These are phyloP conservation scores for Pythium periplocum DNA, from an alignment of 352 stramenopile species.

Conservation along the genomic window DNA sequence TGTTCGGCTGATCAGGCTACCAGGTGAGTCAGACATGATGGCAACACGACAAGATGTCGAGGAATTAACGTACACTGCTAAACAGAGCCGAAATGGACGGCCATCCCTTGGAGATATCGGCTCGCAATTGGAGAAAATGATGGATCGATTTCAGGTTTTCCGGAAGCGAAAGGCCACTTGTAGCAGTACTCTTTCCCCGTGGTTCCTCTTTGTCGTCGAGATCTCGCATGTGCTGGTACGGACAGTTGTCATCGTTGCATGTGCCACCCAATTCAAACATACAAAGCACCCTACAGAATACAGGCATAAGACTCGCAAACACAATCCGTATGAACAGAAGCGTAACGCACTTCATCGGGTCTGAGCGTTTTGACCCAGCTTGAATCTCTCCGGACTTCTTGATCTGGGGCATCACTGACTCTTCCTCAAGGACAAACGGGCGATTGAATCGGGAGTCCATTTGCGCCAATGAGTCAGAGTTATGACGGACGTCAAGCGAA, in stretches of 20 bases:
- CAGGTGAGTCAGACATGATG: too few relatives aligned
- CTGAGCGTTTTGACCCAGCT: neutral
- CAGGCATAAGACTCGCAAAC: neutral
- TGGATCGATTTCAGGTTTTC: too few relatives aligned
- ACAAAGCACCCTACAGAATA: slow-evolving; percentile 48
- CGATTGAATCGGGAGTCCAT: neutral
- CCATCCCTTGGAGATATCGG: too few relatives aligned
- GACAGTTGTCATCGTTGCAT: slow-evolving; percentile 71
- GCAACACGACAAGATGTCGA: too few relatives aligned
- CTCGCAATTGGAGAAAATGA: too few relatives aligned
- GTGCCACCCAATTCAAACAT: slow-evolving; percentile 69
- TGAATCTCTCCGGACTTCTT: neutral
- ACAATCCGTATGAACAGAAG: neutral
- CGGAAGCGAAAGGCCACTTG: too few relatives aligned
- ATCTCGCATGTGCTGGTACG: slow-evolving; percentile 59
- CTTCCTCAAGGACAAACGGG: neutral
- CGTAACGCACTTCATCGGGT: neutral
- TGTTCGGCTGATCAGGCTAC: too few relatives aligned
- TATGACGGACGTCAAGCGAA: too few relatives aligned
- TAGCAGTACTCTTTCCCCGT: too few relatives aligned
- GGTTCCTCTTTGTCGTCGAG: slow-evolving; percentile 16
- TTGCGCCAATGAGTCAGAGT: too few relatives aligned
- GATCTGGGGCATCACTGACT: neutral
- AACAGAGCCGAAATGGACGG: too few relatives aligned
- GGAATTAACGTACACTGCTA: too few relatives aligned